Evolutionary conservation across 176 grass and related monocot species (phyloP).

Genomic region (Aegilops longissima): DNA sequence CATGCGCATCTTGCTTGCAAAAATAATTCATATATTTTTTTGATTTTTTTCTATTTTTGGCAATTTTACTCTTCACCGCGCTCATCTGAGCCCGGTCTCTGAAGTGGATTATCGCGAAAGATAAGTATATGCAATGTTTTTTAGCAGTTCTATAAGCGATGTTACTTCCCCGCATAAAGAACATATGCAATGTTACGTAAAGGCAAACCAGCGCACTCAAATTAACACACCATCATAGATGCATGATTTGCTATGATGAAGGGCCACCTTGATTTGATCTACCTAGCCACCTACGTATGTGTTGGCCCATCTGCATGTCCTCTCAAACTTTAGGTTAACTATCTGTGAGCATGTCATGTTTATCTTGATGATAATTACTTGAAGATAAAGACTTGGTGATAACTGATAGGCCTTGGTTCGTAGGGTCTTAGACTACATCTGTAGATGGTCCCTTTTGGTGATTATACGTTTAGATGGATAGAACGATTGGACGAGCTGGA

Average conservation of each 20-base stretch:
- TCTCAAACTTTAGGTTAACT: not conserved
- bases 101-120: no score
- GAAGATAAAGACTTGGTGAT: not conserved
- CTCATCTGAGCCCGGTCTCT: no score
- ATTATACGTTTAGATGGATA: conserved; percentile 27
- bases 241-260: not conserved
- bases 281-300: not conserved
- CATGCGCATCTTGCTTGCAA: no score
- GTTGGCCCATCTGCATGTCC: not conserved
- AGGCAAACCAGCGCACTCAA: not conserved
- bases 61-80: no score
- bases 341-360: conserved; percentile 15
- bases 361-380: conserved; percentile 4
- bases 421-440: not conserved
- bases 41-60: no score
- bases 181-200: not conserved
- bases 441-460: not conserved
- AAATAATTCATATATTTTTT: no score
- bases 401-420: not conserved
- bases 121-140: no score
- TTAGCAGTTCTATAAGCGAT: no score
- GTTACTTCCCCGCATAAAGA: not conserved
- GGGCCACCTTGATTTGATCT: conserved; percentile 2
- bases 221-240: not conserved
- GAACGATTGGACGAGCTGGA: conserved; percentile 3